Evolutionary conservation across 129 eudicot species (phyloP), one percentile per base, ranked within the genome.

Genomic region (Centrapalus pauciflorus): DNA sequence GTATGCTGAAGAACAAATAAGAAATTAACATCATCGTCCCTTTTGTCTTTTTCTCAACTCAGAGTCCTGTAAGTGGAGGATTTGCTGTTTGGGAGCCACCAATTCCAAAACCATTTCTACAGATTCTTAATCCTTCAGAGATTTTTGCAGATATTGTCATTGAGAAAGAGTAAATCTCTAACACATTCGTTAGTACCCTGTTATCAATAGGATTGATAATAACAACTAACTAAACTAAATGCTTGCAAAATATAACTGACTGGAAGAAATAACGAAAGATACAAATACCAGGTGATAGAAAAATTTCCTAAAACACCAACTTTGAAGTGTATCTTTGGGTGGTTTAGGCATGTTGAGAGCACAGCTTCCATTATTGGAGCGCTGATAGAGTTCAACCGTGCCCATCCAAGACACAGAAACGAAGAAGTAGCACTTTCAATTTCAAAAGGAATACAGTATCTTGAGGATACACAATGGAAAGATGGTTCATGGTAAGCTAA

Each of bases 81-180:
- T 86, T 86, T 75, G 86, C 80, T 1, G 69, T 82, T 24, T 86
- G 94, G 94, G 89, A 86, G 67, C 82, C 86, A 55, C 86, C 89
- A 46, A 41, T 83, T 67, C 84, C 94, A 12, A 67, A 80, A 19
- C 84, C 86, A 24, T 77, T 70, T 48, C 57, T 86, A 66, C 77
- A 86, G 73, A 79, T 82, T 64, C 62, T 83, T 72, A 86, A 86
- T 66, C 94, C 89, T 37, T 86, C 88, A 7, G 94, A 86, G 73
- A 55, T 86, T 20, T 86, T 86, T 21, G 86, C 84, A 5, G 89
- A 86, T 45, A 83, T 86, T 35, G 89, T 82, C 6, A 84, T 80
- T 16, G 94, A 86, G 76, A 79, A 70, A 74, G 88, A 82, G 94
- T 86, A 86, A 80, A 71, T 57, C 33, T 19, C 50, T 11, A 16